Base-by-base conservation (phyloP, 805 yeast species). In the Ogataea methylovora region DNA sequence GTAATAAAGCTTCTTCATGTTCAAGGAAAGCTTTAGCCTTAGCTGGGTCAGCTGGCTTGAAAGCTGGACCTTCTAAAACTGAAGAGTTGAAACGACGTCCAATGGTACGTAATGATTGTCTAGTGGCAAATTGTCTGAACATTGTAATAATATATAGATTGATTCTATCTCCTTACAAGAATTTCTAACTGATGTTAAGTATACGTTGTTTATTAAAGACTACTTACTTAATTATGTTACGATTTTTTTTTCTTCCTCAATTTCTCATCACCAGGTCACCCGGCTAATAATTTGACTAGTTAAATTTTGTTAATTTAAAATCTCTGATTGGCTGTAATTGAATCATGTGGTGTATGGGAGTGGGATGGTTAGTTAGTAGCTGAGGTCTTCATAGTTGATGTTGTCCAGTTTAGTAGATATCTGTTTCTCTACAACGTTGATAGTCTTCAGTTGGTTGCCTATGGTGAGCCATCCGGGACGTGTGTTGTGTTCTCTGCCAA, bases 391-490 rank as follows among this genome's bases (percentile, higher is more conserved):
- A n/a, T n/a, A n/a, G n/a, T n/a, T n/a, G n/a, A n/a, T 56, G 6
- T 25, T 10, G 10, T 9, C 16, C 14, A 25, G 16, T 7, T 14
- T 13, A 13, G 34, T 32, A 3, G 42, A 37, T 12, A 80, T 73
- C 37, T 79, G 84, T 37, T 63, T 57, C 45, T 82, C 92, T 30
- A 65, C 60, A 9, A 84, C 63, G 18, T 67, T 57, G 2, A 71
- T 67, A 0, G 83, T 85, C 6, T 68, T 66, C 29, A 86, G 52
- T 53, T 85, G 92, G 49, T 85, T 81, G 0, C 95, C 95, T 33
- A 86, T 71, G 0, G 94, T 63, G 44, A 88, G 61, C 97, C 97
- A 90, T 0, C 96, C 96, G 0, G 86, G 83, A 24, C 96, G 68
- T 2, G 81, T 67, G 49, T 90, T 88, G 49, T 84, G 90, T 43